Base-by-base conservation (phyloP, 768 basidiomycete genomes). In the Nidularia pulvinata region DNA sequence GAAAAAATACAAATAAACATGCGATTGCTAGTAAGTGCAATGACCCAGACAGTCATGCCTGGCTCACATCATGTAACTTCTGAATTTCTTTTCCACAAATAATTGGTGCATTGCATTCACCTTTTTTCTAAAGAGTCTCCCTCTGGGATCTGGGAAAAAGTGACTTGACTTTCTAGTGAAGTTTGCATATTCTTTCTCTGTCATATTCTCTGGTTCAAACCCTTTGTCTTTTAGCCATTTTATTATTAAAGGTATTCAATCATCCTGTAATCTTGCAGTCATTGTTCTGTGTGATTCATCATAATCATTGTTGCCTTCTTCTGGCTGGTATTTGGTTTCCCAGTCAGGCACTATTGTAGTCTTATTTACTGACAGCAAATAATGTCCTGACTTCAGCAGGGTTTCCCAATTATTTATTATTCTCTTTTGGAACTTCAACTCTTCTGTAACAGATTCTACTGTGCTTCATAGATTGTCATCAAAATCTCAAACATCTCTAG, bases 41-140 rank as follows among this genome's bases (percentile, higher is more conserved):
- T 71, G 65, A 39, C 65, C 68, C 4, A 65, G 22, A 5, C 45
- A 30, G 35, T 71, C 57, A 49, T 68, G 69, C 2, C 58, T 52
- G 0, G 52, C 51, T 39, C 30, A 33, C 50, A 69, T 19, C 49
- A 69, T 64, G 16, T 51, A 54, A 48, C 60, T 59, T 9, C 65
- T 22, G 9, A 60, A 16, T 11, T 58, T 52, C n/a, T 30, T 36
- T 2, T 57, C 52, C 0, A 69, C 52, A 7, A 68, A 59, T 11
- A 69, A 30, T 39, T 60, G 59, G 33, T 65, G 61, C 14, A 19
- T 46, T 2, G 45, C 35, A 1, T 56, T 45, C 3, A 6, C 0
- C 42, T 49, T 30, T 53, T 51, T 33, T 30, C 51, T 33, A 25
- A 59, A 67, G 11, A 66, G 13, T 5, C 43, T n/a, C 1, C 48